A percentile compares a stretch with the other conserved stretches of the same genome.
These are phyloP conservation scores for Suhomyces taliae DNA, from an alignment of 1,139 yeast species.

Conservation along the genomic window DNA sequence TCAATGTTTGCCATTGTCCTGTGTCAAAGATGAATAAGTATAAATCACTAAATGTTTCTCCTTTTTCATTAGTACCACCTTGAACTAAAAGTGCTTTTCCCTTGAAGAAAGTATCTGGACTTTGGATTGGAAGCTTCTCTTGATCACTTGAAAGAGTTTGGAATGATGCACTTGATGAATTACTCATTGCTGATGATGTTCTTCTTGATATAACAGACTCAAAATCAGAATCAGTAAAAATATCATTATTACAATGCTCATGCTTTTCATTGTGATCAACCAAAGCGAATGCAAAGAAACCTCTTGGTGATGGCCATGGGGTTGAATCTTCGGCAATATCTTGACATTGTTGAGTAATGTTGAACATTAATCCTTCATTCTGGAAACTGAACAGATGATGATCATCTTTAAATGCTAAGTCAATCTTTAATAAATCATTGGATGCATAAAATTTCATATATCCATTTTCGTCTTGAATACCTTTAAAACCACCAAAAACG, in stretches of 20 bases:
- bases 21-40: constrained; percentile 35
- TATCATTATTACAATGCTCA: constrained; percentile 15
- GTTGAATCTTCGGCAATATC: constrained; percentile 10
- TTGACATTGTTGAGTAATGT: constrained; percentile 11
- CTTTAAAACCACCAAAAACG: constrained; percentile 44
- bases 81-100: constrained; percentile 38
- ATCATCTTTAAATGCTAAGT: constrained; percentile 23
- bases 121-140: constrained; percentile 7
- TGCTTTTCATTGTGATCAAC: constrained; percentile 24
- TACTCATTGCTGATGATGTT: constrained; percentile 10
- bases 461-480: constrained; percentile 17
- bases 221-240: constrained; percentile 1
- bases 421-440: constrained; percentile 40
- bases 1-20: constrained; percentile 35
- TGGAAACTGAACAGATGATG: constrained; percentile 19
- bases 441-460: constrained; percentile 30
- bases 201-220: constrained; percentile 2
- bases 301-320: constrained; percentile 41
- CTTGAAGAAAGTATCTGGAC: constrained; percentile 21
- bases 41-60: constrained; percentile 34
- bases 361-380: constrained; percentile 24
- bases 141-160: constrained; percentile 14
- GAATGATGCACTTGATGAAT: constrained; percentile 16
- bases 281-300: constrained; percentile 40
- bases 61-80: constrained; percentile 42